Evolutionary conservation across 2,329 filamentous ascomycete species (phyloP).

Genomic region (Xylaria arbuscula): DNA sequence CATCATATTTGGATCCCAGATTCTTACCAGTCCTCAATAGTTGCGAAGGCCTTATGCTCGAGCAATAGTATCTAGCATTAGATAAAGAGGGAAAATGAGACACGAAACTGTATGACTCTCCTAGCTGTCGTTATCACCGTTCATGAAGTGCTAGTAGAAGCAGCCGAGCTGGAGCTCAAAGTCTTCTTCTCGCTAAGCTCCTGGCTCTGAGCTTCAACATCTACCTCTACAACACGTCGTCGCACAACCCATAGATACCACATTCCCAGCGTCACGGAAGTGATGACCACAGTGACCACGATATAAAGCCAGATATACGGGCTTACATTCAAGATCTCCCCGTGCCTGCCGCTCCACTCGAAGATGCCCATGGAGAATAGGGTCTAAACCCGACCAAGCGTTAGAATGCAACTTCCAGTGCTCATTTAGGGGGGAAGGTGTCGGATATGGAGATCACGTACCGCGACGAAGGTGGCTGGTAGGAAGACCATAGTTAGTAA

Average conservation of each 20-base stretch:
- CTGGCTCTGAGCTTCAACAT: conserved; percentile 10
- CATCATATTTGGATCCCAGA: not conserved
- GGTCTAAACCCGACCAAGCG: conserved; percentile 31
- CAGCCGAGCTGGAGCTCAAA: not conserved
- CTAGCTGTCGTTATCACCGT: too few species aligned
- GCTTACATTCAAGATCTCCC: conserved; percentile 40
- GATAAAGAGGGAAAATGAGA: not conserved
- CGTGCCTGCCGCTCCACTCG: conserved; percentile 41
- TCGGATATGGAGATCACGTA: conserved; percentile 26
- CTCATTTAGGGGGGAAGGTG: not conserved
- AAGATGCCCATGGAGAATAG: conserved; percentile 49
- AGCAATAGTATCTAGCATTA: not conserved
- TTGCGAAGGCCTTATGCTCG: not conserved
- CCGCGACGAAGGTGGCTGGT: conserved; percentile 46
- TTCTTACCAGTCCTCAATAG: not conserved
- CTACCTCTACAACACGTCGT: not conserved
- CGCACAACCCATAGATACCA: conserved; percentile 35
- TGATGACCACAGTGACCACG: conserved; percentile 40
- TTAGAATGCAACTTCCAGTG: not conserved
- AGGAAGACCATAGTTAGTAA: conserved; percentile 49
- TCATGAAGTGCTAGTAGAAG: not conserved
- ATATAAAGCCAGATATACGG: conserved; percentile 46
- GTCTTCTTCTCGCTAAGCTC: not conserved
- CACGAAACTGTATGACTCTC: too few species aligned
- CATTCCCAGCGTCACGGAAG: conserved; percentile 35